These are phyloP conservation scores for Solanum lycopersicoides DNA, from an alignment of 257 asterid species.

Conservation along the genomic window DNA sequence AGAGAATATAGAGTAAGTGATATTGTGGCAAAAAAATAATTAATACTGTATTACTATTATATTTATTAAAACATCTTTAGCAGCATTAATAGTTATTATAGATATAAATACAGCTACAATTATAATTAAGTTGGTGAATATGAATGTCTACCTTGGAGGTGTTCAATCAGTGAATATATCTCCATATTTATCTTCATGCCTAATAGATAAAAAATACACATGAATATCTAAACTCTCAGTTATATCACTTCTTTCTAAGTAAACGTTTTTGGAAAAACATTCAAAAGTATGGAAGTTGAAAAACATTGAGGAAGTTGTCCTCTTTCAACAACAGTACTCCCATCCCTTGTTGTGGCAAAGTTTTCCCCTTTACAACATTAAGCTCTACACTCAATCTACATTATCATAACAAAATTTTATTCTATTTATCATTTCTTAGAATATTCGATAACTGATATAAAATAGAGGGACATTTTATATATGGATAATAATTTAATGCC, in stretches of 20 bases:
- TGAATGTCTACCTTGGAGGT: not conserved
- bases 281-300: too few relatives aligned
- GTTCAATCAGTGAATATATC: not conserved
- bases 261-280: too few relatives aligned
- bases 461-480: not conserved
- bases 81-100: too few relatives aligned
- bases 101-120: too few relatives aligned
- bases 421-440: not conserved
- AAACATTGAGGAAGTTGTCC: constrained; percentile 83
- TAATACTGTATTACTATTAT: too few relatives aligned
- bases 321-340: constrained; percentile 6
- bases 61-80: too few relatives aligned
- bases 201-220: too few relatives aligned
- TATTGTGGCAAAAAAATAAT: too few relatives aligned
- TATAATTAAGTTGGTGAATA: not conserved
- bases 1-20: too few relatives aligned
- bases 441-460: not conserved
- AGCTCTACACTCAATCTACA: constrained; percentile 4
- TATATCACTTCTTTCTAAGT: too few relatives aligned
- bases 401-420: constrained; percentile 5
- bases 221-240: too few relatives aligned
- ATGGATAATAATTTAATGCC: too few relatives aligned
- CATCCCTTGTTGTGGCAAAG: constrained; percentile 46
- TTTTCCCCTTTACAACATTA: constrained; percentile 29
- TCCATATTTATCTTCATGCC: not conserved